Evolutionary conservation across 2,329 filamentous ascomycete species (phyloP).

Genomic region (Alternaria longipes): DNA sequence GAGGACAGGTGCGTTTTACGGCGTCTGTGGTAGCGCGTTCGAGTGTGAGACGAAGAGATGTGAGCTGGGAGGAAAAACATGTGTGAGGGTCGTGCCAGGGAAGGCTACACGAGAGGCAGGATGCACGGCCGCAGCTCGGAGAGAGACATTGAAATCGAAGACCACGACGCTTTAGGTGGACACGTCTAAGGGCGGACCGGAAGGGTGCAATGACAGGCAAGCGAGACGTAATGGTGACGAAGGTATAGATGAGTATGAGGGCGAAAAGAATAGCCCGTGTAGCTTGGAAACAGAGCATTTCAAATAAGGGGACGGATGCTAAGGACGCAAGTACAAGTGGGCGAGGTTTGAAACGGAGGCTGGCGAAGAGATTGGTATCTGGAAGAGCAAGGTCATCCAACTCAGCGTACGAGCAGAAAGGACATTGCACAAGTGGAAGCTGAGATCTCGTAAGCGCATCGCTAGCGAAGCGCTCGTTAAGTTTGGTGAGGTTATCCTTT

Average conservation of each 20-base stretch:
- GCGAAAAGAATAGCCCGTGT: slow-evolving; percentile 67
- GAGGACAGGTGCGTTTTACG: slow-evolving; percentile 92
- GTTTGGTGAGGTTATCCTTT: slow-evolving; percentile 73
- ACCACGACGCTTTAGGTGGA: slow-evolving; percentile 75
- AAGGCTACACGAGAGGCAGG: slow-evolving; percentile 84
- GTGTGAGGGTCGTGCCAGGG: slow-evolving; percentile 88
- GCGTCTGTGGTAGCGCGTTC: slow-evolving; percentile 94
- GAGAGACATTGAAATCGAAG: slow-evolving; percentile 81
- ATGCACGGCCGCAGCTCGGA: slow-evolving; percentile 71
- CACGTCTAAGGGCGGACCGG: slow-evolving; percentile 68
- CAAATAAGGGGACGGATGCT: slow-evolving; percentile 41
- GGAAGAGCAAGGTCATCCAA: slow-evolving; percentile 65
- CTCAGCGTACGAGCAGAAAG: slow-evolving; percentile 92
- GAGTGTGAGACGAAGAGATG: slow-evolving; percentile 84
- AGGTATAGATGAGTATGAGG: slow-evolving; percentile 52
- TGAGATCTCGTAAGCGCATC: slow-evolving; percentile 77
- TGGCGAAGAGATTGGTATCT: slow-evolving; percentile 34
- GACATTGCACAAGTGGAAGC: slow-evolving; percentile 81
- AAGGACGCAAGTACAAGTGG: slow-evolving; percentile 37
- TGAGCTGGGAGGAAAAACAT: slow-evolving; percentile 80
- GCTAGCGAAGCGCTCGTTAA: slow-evolving; percentile 81
- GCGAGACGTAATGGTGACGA: slow-evolving; percentile 32
- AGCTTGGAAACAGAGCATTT: slow-evolving; percentile 42
- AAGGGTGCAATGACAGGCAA: slow-evolving; percentile 56
- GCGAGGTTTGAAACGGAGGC: slow-evolving; percentile 44